Percentiles rank a stretch among this genome's conserved stretches.
Evolutionary conservation across 2,329 filamentous ascomycete genomes (phyloP).

Genomic region (Remersonia thermophila): DNA sequence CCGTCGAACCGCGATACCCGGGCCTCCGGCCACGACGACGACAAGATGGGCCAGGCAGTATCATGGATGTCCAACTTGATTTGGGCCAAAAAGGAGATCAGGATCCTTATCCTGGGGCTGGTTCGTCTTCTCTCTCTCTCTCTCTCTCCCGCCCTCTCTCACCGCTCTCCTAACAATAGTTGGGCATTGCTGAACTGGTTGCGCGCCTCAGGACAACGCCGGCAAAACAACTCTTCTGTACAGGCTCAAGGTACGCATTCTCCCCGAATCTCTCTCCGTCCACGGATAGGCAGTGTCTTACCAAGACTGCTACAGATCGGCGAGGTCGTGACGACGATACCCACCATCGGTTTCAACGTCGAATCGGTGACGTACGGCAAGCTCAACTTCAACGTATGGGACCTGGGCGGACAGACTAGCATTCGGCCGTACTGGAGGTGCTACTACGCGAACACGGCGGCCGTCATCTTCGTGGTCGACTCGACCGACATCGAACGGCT

Average conservation of each 20-base stretch:
- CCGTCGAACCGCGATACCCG: neutral
- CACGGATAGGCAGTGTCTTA: neutral
- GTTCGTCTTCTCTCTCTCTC: slow-evolving; percentile 47
- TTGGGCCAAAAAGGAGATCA: slow-evolving; percentile 94
- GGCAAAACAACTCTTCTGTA: slow-evolving; percentile 97
- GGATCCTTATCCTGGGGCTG: slow-evolving; percentile 87
- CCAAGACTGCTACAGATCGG: slow-evolving; percentile 54
- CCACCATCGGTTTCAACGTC: slow-evolving; percentile 98
- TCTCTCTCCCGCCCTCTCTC: slow-evolving; percentile 1
- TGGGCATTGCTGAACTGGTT: slow-evolving; percentile 15
- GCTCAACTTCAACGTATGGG: slow-evolving; percentile 98
- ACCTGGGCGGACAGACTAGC: slow-evolving; percentile 94
- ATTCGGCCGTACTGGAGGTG: slow-evolving; percentile 98
- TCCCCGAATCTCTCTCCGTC: neutral
- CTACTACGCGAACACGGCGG: slow-evolving; percentile 97
- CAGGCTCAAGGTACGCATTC: slow-evolving; percentile 66
- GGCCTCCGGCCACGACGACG: slow-evolving; percentile 6
- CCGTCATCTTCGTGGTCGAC: slow-evolving; percentile 97
- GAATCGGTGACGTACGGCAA: slow-evolving; percentile 98
- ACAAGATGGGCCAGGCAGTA: slow-evolving; percentile 50
- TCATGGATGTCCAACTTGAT: slow-evolving; percentile 63
- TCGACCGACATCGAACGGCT: slow-evolving; percentile 94
- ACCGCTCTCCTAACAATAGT: slow-evolving; percentile 3
- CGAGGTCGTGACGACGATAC: slow-evolving; percentile 97
- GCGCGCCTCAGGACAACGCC: slow-evolving; percentile 66